Evolutionary conservation across 805 yeast genomes (phyloP), one percentile per base, ranked within the genome.

Genomic region (Pichia phayaonensis): DNA sequence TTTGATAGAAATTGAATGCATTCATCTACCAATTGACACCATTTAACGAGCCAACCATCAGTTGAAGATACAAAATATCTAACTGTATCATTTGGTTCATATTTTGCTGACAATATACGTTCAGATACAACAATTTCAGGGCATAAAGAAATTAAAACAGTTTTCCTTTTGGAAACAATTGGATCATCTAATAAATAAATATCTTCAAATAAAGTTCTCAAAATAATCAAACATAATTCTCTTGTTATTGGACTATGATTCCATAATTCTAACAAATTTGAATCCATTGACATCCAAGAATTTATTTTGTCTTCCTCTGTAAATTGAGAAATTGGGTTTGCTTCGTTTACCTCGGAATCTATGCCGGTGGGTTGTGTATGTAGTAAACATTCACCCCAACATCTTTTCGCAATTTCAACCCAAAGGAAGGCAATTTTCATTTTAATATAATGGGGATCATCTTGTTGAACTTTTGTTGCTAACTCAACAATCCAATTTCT

Each of bases 221-320:
- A 78, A 7, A 94, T 85, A 44, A 86, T 80, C 23, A 92, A 70
- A 2, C 90, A 74, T 45, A 94, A 70, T 61, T 90, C 96, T 55
- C 96, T 74, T 4, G 90, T 75, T 23, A 79, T 76, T 18, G 73
- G 67, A 47, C 77, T 78, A 52, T 69, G 71, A 50, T 76, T 73
- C 98, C 98, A 94, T 55, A 94, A 69, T 46, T 77, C 76, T 57
- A 82, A 76, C 41, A 94, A 71, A 57, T 84, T 84, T 16, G 74
- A 69, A 61, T 94, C 99, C 97, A 94, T 90, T 20, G 84, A 77
- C 1, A 74, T 72, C 99, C 99, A 94, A 21, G 95, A 86, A 53
- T 77, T 80, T 12, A 70, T 56, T 31, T 76, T 67, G 48, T 81
- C 82, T 48, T 74, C 72, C n/a, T 73, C 82, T 4, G 66, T 57